Base-by-base conservation (phyloP, 345 rosid species). In the Melaleuca alternifolia region DNA sequence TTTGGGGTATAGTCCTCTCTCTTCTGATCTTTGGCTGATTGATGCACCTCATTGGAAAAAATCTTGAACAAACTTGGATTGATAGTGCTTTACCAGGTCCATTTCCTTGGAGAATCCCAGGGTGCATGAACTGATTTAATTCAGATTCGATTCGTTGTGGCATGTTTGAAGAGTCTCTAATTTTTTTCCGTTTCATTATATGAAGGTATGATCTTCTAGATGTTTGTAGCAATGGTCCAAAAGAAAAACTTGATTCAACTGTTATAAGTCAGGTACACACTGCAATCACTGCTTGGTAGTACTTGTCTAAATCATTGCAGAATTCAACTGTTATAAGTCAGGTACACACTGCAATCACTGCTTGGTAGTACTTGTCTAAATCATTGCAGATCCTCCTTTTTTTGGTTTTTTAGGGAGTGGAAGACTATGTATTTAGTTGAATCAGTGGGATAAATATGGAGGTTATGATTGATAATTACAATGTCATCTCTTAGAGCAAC, bases 251-350 rank as follows among this genome's bases (percentile, higher is more conserved):
- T 44, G 96, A 96, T 93, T 95, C 99, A 3, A 98, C 99, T 5
- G 95, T 98, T 84, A 92, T 98, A 88, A 95, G 99, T 92, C 99
- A 96, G 99, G 99, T 95, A 88, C 71, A 46, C 76, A 86, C 77
- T 53, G 83, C 61, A 51, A 87, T 61, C 62, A 33, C 85, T 65
- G 15, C 75, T 84, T 84, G 62, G 83, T 77, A 75, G 86, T 59
- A 71, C 79, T 71, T 33, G 5, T 71, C 46, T 41, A 71, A n/a
- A n/a, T n/a, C n/a, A n/a, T n/a, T n/a, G n/a, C n/a, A n/a, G n/a
- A n/a, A 96, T 93, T 95, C 99, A 3, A 98, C 99, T 5, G 95
- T 98, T 84, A 92, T 98, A 88, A 95, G 99, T 92, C 99, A 96
- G 99, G 99, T 95, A 88, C 71, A 46, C 62, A 87, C 77, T 53